These are phyloP conservation scores for Geotrichum candidum DNA, from an alignment of 1,139 yeast species.

Conservation along the genomic window DNA sequence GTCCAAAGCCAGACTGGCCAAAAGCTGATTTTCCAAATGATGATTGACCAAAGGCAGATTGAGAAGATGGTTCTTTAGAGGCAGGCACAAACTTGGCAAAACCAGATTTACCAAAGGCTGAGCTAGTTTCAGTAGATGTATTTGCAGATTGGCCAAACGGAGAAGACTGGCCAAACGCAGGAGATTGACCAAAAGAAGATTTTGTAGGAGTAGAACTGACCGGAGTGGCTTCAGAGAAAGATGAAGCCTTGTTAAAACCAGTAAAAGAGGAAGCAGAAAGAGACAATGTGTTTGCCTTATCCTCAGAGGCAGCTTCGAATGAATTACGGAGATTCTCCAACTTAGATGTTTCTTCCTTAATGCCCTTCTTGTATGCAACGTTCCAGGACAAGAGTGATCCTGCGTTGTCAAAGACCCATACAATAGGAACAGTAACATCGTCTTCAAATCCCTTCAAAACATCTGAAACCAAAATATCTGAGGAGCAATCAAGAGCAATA, in stretches of 20 bases:
- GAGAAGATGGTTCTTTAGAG: background rate
- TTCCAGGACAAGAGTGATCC: constrained; percentile 64
- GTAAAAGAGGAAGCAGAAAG: background rate
- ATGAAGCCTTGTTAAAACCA: background rate
- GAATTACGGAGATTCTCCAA: background rate
- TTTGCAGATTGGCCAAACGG: constrained; percentile 1
- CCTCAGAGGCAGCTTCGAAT: background rate
- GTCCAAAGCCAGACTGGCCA: background rate
- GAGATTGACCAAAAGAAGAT: background rate
- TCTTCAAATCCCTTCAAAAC: constrained; percentile 57
- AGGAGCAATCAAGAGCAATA: constrained; percentile 51
- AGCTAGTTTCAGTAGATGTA: background rate
- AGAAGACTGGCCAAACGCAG: constrained; percentile 4
- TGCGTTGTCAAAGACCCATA: constrained; percentile 56
- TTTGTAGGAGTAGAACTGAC: background rate
- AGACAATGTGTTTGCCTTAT: background rate
- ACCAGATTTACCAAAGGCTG: constrained; percentile 1
- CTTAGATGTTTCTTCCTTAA: constrained; percentile 18
- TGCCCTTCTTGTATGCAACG: constrained; percentile 38
- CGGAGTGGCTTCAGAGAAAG: background rate
- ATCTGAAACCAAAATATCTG: constrained; percentile 41
- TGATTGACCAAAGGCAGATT: background rate
- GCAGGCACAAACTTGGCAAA: background rate
- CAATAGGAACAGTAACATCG: constrained; percentile 51
- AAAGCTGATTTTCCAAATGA: background rate